A percentile compares a stretch with the other conserved stretches of the same genome.
Evolutionary conservation across 495 filamentous ascomycete genomes (phyloP).

Genomic region (Neurospora sp.): DNA sequence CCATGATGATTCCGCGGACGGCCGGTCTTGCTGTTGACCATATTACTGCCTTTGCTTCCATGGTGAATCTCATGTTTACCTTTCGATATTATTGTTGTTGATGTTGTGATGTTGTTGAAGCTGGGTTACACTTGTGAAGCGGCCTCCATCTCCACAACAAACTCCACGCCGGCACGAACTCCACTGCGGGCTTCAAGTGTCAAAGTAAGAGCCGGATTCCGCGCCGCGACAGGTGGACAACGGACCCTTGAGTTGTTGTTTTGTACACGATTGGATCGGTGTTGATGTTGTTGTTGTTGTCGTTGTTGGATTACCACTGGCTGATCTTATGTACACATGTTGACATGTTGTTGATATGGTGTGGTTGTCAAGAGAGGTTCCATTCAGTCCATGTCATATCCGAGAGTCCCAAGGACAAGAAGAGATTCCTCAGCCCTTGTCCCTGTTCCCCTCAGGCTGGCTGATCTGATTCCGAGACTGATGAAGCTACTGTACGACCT

Average conservation of each 20-base stretch:
- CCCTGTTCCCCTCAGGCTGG: neutral
- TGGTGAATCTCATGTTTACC: neutral
- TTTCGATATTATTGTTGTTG: neutral
- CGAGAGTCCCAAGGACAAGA: neutral
- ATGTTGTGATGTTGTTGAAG: neutral
- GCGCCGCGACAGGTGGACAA: neutral
- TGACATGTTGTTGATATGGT: neutral
- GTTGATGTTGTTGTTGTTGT: neutral
- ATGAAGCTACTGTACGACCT: neutral
- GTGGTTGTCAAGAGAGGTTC: neutral
- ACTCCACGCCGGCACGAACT: neutral
- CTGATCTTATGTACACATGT: neutral
- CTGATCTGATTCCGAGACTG: neutral
- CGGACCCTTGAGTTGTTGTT: neutral
- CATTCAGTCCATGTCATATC: neutral
- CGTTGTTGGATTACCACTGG: neutral
- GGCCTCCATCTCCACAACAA: neutral
- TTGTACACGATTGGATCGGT: neutral
- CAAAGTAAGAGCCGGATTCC: neutral
- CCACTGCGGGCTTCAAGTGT: neutral
- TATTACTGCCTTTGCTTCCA: neutral
- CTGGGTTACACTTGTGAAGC: neutral
- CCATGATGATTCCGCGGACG: neutral
- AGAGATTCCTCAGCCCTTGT: neutral
- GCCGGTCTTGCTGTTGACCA: neutral